phyloP scores from a whole-genome alignment of 2,329 filamentous ascomycete species.

The Venturia nashicola region DNA sequence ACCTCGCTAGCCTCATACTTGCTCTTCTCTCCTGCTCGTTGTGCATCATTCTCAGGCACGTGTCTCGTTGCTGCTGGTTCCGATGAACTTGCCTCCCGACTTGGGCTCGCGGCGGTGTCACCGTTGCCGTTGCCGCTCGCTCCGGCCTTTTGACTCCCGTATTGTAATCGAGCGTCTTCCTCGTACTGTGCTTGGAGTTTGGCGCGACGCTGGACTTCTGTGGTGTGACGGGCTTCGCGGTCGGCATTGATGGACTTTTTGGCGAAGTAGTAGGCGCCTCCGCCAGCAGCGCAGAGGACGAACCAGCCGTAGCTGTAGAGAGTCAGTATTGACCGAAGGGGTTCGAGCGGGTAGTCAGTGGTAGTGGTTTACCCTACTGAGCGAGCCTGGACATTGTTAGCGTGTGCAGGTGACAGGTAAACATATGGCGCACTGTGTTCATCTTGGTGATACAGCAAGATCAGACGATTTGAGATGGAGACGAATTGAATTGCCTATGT shows the following conservation, averaged over 20 bases:
- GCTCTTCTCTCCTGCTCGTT: slow-evolving; percentile 62
- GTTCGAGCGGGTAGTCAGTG: not conserved
- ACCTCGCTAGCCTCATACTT: slow-evolving; percentile 77
- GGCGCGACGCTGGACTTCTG: not conserved
- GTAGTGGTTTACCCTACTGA: slow-evolving; percentile 41
- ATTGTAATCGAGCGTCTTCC: slow-evolving; percentile 4
- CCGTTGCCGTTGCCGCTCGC: slow-evolving; percentile 14
- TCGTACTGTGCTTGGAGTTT: slow-evolving; percentile 13
- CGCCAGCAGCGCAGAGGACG: slow-evolving; percentile 75
- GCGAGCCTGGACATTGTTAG: slow-evolving; percentile 31
- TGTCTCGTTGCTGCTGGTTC: slow-evolving; percentile 84
- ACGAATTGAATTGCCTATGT: not conserved
- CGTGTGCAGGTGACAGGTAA: not conserved
- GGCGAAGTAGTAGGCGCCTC: slow-evolving; percentile 87
- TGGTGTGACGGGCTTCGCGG: slow-evolving; percentile 29
- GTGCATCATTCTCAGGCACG: slow-evolving; percentile 57
- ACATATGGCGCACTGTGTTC: slow-evolving; percentile 9
- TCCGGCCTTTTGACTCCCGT: slow-evolving; percentile 7
- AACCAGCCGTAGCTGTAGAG: slow-evolving; percentile 74
- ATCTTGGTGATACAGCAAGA: not conserved
- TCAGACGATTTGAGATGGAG: not conserved
- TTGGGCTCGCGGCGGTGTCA: slow-evolving; percentile 39
- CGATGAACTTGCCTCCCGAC: slow-evolving; percentile 51
- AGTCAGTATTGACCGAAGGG: not conserved
- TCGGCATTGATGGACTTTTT: slow-evolving; percentile 92